Evolutionary conservation across 306 rosid species (phyloP), one percentile per base, ranked within the genome.

Genomic region (Ormosia semicastrata): DNA sequence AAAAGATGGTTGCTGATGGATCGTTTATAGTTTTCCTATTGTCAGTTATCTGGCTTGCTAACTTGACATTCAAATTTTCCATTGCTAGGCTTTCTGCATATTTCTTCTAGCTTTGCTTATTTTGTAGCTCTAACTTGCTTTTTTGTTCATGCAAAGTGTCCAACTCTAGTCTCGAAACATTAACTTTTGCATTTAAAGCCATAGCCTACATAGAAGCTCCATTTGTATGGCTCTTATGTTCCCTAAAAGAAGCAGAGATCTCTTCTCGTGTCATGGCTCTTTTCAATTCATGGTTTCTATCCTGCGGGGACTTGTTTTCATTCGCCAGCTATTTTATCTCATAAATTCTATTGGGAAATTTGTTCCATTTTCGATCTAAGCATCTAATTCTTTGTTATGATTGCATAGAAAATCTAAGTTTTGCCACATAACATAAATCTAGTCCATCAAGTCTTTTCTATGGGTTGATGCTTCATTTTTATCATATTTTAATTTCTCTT

Each of bases 81-180:
- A 83, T 36, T 4, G 57, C 12, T 3, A 82, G 8, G 14, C 74
- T 82, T 43, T 83, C 88, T 24, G 73, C 56, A 52, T 77, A 66
- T 81, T 86, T 90, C 50, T 82, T 84, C 57, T 70, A 75, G 12
- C 40, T 77, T 78, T 47, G 70, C 71, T 89, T 89, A 0, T 39
- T 76, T 58, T 86, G 88, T 15, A 54, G 60, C 81, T 90, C 92
- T 57, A 87, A 39, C 85, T 80, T 84, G 62, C 5, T 86, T 72
- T 86, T 94, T 79, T 83, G 85, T 54, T 76, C 73, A 41, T 79
- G 59, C 79, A 79, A 64, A 5, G 81, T 79, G 73, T 92, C 94
- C 36, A 87, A 9, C 63, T 84, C 88, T 2, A 87, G 78, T 60
- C 85, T 87, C 83, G 85, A 57, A 24, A 4, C 34, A 30, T 84